phyloP scores from a whole-genome alignment of 257 asterid genomes.

The Rauvolfia tetraphylla region DNA sequence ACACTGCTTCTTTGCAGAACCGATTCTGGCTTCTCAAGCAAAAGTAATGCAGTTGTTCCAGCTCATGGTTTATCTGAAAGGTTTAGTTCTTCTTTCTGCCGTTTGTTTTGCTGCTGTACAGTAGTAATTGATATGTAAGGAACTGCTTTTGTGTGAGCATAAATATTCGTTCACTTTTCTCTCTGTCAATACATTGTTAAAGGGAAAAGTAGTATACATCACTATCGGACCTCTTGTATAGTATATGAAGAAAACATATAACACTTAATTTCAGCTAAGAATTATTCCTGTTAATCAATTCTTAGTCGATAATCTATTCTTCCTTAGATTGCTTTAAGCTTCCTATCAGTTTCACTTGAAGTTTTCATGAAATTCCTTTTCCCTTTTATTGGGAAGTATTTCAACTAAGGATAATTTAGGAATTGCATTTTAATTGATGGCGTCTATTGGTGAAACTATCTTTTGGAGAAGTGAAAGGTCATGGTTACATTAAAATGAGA shows the following conservation, averaged over 20 bases:
- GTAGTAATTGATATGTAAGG: too few relatives aligned
- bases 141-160: not conserved
- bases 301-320: not conserved
- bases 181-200: constrained; percentile 4
- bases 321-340: not conserved
- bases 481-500: not conserved
- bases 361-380: not conserved
- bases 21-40: constrained; percentile 56
- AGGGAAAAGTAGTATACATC: not conserved
- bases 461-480: not conserved
- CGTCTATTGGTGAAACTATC: not conserved
- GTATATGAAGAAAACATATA: too few relatives aligned
- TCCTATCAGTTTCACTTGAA: not conserved
- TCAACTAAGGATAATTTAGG: not conserved
- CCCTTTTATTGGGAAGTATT: not conserved
- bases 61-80: constrained; percentile 63
- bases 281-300: not conserved
- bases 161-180: not conserved
- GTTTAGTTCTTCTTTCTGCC: constrained; percentile 33
- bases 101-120: constrained; percentile 13
- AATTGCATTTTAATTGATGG: not conserved
- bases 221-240: not conserved
- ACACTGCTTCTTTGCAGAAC: constrained; percentile 40
- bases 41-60: constrained; percentile 50
- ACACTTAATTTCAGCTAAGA: too few relatives aligned